A percentile compares a stretch with the other conserved stretches of the same genome.
Conservation (phyloP, 805 yeast species). For the Lachancea dasiensis region DNA sequence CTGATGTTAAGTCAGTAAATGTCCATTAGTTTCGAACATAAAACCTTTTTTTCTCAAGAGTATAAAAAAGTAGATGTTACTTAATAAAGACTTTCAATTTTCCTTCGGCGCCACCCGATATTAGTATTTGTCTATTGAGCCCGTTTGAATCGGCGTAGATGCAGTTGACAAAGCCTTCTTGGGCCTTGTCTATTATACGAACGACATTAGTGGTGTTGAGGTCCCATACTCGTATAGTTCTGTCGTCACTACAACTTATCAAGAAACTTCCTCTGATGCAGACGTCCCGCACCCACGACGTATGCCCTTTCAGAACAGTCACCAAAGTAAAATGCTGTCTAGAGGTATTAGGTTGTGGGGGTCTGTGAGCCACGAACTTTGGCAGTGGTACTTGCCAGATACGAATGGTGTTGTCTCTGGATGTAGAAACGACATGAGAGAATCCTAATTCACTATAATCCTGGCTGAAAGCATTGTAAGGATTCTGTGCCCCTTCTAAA, state of each 20-base stretch:
- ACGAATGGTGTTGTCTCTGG: conserved; percentile 68
- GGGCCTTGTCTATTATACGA: conserved; percentile 48
- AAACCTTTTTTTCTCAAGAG: too few species aligned
- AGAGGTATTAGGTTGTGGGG: conserved; percentile 47
- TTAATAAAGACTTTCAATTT: conserved; percentile 21
- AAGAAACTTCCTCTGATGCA: conserved; percentile 71
- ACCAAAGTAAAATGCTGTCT: conserved; percentile 58
- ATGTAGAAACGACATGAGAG: conserved; percentile 71
- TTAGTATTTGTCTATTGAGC: conserved; percentile 13
- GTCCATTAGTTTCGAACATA: too few species aligned
- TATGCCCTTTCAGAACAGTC: conserved; percentile 62
- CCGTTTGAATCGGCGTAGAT: conserved; percentile 33
- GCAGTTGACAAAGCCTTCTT: conserved; percentile 71
- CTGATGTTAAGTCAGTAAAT: too few species aligned
- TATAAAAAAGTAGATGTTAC: conserved; percentile 6
- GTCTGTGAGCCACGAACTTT: conserved; percentile 44
- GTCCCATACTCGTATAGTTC: conserved; percentile 75
- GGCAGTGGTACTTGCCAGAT: conserved; percentile 79
- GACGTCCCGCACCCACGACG: conserved; percentile 77
- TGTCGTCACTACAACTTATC: conserved; percentile 75
- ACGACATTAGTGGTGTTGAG: conserved; percentile 43
- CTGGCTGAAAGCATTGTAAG: conserved; percentile 12
- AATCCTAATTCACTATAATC: conserved; percentile 42
- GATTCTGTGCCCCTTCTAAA: conserved; percentile 25
- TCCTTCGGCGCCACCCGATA: conserved; percentile 24